A percentile compares a stretch with the other conserved stretches of the same genome.
phyloP scores from a whole-genome alignment of 2,329 filamentous ascomycete species.

The Talaromyces sp. region DNA sequence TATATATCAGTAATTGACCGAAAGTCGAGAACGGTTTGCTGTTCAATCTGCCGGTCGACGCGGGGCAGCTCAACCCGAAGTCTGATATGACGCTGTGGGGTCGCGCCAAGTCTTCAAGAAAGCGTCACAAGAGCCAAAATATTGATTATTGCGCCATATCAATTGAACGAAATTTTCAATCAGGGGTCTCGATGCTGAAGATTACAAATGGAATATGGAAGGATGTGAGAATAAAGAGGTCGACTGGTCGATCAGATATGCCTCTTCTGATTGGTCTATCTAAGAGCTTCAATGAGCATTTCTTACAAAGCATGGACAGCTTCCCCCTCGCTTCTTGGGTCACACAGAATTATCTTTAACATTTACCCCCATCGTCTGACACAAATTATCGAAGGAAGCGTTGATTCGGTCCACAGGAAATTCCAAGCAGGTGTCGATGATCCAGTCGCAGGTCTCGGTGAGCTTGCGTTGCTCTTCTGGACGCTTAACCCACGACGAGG shows the following conservation, averaged over 20 bases:
- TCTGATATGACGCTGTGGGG: neutral
- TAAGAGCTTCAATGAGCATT: neutral
- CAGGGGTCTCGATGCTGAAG: neutral
- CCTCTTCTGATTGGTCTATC: neutral
- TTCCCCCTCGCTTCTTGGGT: neutral
- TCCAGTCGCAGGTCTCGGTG: constrained; percentile 3
- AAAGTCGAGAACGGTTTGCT: neutral
- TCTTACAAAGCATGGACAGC: neutral
- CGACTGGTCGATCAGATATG: neutral
- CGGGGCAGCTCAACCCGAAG: constrained; percentile 20
- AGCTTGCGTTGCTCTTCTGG: neutral
- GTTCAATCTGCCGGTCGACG: neutral
- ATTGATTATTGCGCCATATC: neutral
- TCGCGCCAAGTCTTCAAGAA: neutral
- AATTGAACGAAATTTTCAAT: neutral
- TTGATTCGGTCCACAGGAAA: neutral
- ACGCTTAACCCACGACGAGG: neutral
- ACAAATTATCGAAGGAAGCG: neutral
- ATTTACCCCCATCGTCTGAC: neutral
- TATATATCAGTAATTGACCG: neutral
- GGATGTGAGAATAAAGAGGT: neutral
- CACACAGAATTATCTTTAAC: neutral
- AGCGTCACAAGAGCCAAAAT: neutral
- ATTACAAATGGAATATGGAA: neutral
- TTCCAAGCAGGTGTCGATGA: neutral